phyloP scores from a whole-genome alignment of 495 filamentous ascomycete genomes.

The Sordaria brevicollis region DNA sequence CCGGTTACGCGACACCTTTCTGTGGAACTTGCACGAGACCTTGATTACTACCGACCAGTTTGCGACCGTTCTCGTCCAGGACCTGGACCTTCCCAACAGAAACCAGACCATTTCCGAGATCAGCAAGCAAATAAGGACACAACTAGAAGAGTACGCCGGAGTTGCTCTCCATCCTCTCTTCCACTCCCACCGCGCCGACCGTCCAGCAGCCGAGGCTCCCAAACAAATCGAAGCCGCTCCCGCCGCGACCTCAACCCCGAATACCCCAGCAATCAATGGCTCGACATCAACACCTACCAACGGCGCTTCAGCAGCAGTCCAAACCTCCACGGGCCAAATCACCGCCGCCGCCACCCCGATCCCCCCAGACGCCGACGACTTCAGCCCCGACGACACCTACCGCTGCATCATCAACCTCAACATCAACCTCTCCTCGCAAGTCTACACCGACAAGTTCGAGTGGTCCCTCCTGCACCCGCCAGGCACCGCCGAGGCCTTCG shows the following conservation, averaged over 20 bases:
- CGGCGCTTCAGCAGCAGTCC: conserved; percentile 8
- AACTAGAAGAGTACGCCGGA: conserved; percentile 92
- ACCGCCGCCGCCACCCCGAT: conserved; percentile 18
- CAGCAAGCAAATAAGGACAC: conserved; percentile 84
- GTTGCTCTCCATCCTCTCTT: conserved; percentile 90
- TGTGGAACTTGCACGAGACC: conserved; percentile 97
- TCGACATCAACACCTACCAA: conserved; percentile 18
- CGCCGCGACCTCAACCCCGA: conserved; percentile 34
- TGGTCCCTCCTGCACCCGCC: conserved; percentile 93
- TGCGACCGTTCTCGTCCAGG: conserved; percentile 79
- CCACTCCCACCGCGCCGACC: conserved; percentile 47
- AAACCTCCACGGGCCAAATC: conserved; percentile 16
- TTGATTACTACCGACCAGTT: conserved; percentile 93
- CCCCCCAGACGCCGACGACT: conserved; percentile 11
- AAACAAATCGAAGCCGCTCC: conserved; percentile 20
- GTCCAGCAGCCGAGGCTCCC: conserved; percentile 28
- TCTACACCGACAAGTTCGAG: conserved; percentile 96
- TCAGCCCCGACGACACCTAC: conserved; percentile 82
- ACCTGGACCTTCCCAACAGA: conserved; percentile 80
- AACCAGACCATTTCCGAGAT: conserved; percentile 61
- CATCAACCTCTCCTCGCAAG: conserved; percentile 82
- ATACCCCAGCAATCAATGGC: conserved; percentile 23
- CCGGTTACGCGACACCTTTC: conserved; percentile 82
- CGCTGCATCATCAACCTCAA: conserved; percentile 83
- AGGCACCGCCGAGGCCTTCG: conserved; percentile 86